Base-by-base conservation (phyloP, 768 basidiomycete genomes). In the Cyclocybe aegerita region DNA sequence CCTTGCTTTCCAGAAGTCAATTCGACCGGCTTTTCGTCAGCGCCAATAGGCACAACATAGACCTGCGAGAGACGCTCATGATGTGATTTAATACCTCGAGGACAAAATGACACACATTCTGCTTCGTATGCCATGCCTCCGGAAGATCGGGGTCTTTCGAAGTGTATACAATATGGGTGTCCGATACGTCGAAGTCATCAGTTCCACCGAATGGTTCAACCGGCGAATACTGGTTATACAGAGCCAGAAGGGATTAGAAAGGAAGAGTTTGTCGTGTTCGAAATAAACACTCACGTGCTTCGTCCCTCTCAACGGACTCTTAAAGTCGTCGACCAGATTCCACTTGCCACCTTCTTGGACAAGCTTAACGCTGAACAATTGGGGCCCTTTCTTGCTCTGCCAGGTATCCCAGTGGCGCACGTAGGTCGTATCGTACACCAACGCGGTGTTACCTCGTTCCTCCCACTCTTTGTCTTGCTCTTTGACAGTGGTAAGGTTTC, bases 191-290 rank as follows among this genome's bases (percentile, higher is more conserved):
- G 61, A 90, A 90, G 70, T 94, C 86, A 53, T 87, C 84, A 1
- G 81, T 78, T 39, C 83, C 88, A n/a, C 92, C 93, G 57, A 94
- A 93, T 6, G 93, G 90, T 60, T 91, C 88, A 39, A 93, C 87
- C 12, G 91, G 92, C 14, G 76, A 67, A 62, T 80, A 75, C 89
- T 91, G 36, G 16, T 43, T 10, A 51, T 43, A 8, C 17, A 31
- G 8, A 46, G 14, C 36, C n/a, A 32, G 50, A 53, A 38, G 46
- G 10, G 37, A 23, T 3, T 6, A 43, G 14, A 41, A 23, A 40
- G 35, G 14, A 4, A 29, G 34, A 50, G 8, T 32, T n/a, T 23
- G 4, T 23, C 23, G 23, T 23, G 23, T 23, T 29, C 31, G 10
- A 29, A 40, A 29, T 14, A 39, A 33, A 48, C 39, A 63, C 83